Evolutionary conservation across 1,139 yeast genomes (phyloP).

Genomic region (Pichia sp.): DNA sequence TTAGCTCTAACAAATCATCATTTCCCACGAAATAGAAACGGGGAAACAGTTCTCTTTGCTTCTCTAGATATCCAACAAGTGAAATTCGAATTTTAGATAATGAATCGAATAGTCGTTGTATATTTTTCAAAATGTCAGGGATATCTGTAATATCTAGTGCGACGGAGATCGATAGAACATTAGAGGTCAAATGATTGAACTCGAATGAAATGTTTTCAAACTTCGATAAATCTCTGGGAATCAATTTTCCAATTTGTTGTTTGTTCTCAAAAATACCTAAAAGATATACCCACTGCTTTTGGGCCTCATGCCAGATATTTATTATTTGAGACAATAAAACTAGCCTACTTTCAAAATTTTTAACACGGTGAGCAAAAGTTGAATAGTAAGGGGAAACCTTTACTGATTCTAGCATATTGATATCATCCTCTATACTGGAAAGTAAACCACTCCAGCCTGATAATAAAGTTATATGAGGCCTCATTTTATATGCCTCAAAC

Average conservation of each 20-base stretch:
- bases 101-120: constrained; percentile 54
- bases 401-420: constrained; percentile 66
- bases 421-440: constrained; percentile 55
- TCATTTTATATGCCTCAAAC: constrained; percentile 55
- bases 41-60: constrained; percentile 72
- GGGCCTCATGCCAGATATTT: constrained; percentile 79
- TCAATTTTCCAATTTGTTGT: constrained; percentile 53
- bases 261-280: constrained; percentile 69
- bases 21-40: constrained; percentile 87
- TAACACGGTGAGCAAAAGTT: constrained; percentile 58
- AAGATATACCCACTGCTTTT: constrained; percentile 83
- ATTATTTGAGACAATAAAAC: constrained; percentile 49
- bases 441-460: constrained; percentile 66
- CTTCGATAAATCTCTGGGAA: constrained; percentile 69
- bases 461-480: constrained; percentile 52
- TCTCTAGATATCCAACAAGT: constrained; percentile 72
- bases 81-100: constrained; percentile 60
- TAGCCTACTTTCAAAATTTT: constrained; percentile 54
- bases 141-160: constrained; percentile 58
- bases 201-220: constrained; percentile 65
- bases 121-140: constrained; percentile 44
- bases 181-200: constrained; percentile 48
- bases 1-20: constrained; percentile 78
- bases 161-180: constrained; percentile 46
- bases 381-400: constrained; percentile 60